Base-by-base conservation (phyloP, 2,329 filamentous ascomycete genomes). In the Aspergillus latus region DNA sequence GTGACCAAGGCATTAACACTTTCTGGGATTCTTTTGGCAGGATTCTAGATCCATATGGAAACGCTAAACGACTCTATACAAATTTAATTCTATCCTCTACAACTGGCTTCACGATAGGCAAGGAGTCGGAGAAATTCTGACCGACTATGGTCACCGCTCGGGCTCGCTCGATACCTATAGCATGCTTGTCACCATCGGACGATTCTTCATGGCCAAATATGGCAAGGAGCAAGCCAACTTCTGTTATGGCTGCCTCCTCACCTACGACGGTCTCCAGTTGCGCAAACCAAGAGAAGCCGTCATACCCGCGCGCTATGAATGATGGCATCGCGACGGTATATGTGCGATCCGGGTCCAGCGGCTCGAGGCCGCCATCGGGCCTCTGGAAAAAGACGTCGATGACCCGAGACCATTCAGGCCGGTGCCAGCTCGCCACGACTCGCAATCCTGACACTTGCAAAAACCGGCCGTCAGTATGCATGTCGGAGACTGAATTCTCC, bases 391-490 rank as follows among this genome's bases (percentile, higher is more conserved):
- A 58, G 26, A 59, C 30, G 8, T 59, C 39, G 11, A 56, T n/a
- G 15, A 59, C 28, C 4, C 57, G 49, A 29, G 16, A 39, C 1
- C 57, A 49, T n/a, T 53, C 59, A 3, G 56, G 56, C 1, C 46
- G 53, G 4, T 52, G 26, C 64, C 63, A 68, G 39, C 56, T 60
- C 1, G 59, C 57, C 15, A 48, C 36, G 3, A 68, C 45, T 5
- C 36, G 54, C 13, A 66, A 47, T 1, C 64, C 63, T 2, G 64
- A 60, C 21, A 64, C 39, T 43, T 68, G 65, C 9, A 68, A 52
- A 47, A 68, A 68, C 28, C 64, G 59, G 5, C 65, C 65, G 37
- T 68, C 64, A 1, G 60, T 63, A 46, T 67, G 65, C 26, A 59
- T 63, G 47, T 68, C 64, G 4, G 60, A 61, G n/a, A 68, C 47